Base-by-base conservation (phyloP, 2,329 filamentous ascomycete genomes). In the Nemania bipapillata region DNA sequence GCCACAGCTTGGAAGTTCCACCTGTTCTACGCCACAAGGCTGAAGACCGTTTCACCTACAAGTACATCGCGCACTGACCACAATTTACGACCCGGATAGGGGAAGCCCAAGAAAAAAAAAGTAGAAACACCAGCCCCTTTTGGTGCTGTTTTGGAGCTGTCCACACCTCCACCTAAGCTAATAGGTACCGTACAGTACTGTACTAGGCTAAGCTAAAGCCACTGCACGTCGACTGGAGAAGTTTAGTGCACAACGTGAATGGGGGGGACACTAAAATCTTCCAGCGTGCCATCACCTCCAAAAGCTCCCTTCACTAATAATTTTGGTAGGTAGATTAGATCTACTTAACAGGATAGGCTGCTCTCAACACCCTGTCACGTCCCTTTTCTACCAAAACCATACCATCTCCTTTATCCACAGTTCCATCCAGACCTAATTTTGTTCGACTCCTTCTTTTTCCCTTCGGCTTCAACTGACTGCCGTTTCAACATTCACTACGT, bases 371-470 rank as follows among this genome's bases (percentile, higher is more conserved):
- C 68, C 61, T 70, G 69, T 63, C 66, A 70, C 69, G 66, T 63
- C 63, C 63, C 61, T 59, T 64, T 64, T 52, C 65, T 35, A 55
- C 57, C 65, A 65, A 12, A 54, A 40, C 47, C 66, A 63, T 53
- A 59, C 62, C 65, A 58, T 70, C 68, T 70, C 70, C 68, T 72
- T 72, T 72, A 70, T 72, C 70, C 70, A 72, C 70, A 72, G 68
- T 72, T 55, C 68, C 63, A 52, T 70, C 63, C 70, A 55, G 55
- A 65, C 65, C 71, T 73, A 66, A 73, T 73, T 71, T 72, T 71
- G 57, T 71, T 73, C 65, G 53, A 70, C 70, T 73, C 62, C 71
- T 71, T 73, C 65, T 71, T 61, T 69, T 66, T 35, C 69, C 63
- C 69, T 70, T 56, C 58, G 47, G 50, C 66, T 63, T 47, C 52